Evolutionary conservation across 495 filamentous ascomycete genomes (phyloP), one percentile per base, ranked within the genome.

Genomic region (Talaromyces borbonicus): DNA sequence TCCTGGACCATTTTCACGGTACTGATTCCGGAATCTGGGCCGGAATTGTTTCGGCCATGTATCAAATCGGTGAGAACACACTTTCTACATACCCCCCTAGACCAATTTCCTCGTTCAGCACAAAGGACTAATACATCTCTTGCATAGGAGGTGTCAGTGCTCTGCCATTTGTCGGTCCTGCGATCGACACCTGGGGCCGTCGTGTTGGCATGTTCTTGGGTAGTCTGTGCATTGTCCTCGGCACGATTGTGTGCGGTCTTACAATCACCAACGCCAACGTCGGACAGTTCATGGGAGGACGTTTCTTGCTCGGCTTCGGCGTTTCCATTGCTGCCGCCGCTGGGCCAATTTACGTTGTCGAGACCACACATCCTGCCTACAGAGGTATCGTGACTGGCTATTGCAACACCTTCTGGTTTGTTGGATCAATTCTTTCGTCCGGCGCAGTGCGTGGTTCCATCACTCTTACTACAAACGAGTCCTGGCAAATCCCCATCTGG

Each of bases 221-320:
- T 12, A 72, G 69, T 20, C 31, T 70, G 3, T 56, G 78, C 31
- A 76, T 83, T 55, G 68, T 81, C 20, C 30, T 80, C n/a, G 79
- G 79, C 6, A 76, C 77, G 4, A 65, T 65, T 51, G 57, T 78
- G 12, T 72, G 78, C 50, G 76, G 69, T 2, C 55, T 66, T 1
- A 62, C 71, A 3, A 54, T 49, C 16, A 61, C 60, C 45, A 56
- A 72, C 15, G 51, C 53, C 5, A 64, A 58, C 46, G 55, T 68
- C 20, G 52, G 49, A 6, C 67, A 72, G 51, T 84, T 87, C 52
- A 79, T 84, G 52, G 81, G 69, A 14, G 84, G 83, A 9, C 77
- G 84, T 4, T 87, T 87, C 59, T 56, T 86, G 15, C 74, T 89
- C n/a, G 79, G 83, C 5, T 84, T 86, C 53, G 83, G 84, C 14